Conservation (phyloP, 306 rosid species). For the Alnus rubra region DNA sequence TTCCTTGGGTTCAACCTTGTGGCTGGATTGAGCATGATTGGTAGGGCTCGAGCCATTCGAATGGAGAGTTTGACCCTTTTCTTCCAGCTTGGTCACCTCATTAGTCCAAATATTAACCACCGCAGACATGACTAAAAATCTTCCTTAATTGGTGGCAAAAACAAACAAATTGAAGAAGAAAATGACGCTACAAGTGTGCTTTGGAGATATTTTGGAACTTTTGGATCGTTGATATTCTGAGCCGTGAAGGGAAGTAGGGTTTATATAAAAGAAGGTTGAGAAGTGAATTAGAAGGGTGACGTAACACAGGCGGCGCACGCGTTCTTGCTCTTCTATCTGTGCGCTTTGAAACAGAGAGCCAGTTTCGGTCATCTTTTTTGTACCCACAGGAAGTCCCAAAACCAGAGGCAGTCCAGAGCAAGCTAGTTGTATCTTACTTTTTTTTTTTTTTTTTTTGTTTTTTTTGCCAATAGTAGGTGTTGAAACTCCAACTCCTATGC, state of each 20-base stretch:
- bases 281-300: background rate
- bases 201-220: conserved; percentile 3
- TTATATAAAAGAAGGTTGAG: conserved; percentile 4
- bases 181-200: background rate
- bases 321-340: background rate
- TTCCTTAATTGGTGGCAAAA: background rate
- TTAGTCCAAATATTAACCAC: conserved; percentile 52
- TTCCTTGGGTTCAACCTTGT: conserved; percentile 22
- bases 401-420: conserved; percentile 33
- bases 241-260: background rate
- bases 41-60: conserved; percentile 24
- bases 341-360: conserved; percentile 9
- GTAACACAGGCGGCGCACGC: background rate
- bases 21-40: conserved; percentile 22
- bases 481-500: background rate
- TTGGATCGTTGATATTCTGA: background rate
- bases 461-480: background rate
- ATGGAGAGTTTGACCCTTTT: conserved; percentile 37
- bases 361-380: background rate
- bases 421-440: conserved; percentile 12
- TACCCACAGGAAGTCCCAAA: conserved; percentile 1
- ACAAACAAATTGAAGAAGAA: background rate
- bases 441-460: too few species aligned
- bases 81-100: conserved; percentile 49
- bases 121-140: conserved; percentile 48